These are phyloP conservation scores for Paracoccidioides lutzii DNA, from an alignment of 2,329 filamentous ascomycete species.

Conservation along the genomic window DNA sequence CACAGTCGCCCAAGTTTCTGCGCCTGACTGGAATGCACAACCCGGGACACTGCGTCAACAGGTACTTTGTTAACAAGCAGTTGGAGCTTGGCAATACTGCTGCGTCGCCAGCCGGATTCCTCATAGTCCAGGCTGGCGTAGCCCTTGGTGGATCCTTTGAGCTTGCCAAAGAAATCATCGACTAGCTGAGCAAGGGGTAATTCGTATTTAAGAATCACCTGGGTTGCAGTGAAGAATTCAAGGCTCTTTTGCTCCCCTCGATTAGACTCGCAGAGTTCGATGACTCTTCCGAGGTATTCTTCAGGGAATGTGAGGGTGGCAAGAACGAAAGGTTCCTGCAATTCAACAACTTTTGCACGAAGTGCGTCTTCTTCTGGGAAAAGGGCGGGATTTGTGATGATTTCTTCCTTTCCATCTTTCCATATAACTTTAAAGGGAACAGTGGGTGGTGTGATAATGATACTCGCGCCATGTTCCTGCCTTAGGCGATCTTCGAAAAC, in stretches of 20 bases:
- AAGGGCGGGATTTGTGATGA: slow-evolving; percentile 74
- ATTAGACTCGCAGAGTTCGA: slow-evolving; percentile 84
- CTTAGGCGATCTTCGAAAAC: slow-evolving; percentile 92
- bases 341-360: slow-evolving; percentile 44
- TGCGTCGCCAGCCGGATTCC: slow-evolving; percentile 74
- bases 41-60: slow-evolving; percentile 85
- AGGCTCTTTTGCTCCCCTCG: slow-evolving; percentile 77
- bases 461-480: slow-evolving; percentile 85
- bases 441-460: slow-evolving; percentile 93
- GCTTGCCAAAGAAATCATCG: slow-evolving; percentile 92
- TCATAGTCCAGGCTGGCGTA: slow-evolving; percentile 96
- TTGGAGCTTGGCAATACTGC: slow-evolving; percentile 76
- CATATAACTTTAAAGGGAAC: slow-evolving; percentile 82
- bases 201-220: slow-evolving; percentile 90
- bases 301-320: slow-evolving; percentile 85
- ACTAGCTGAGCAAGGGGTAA: slow-evolving; percentile 81
- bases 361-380: slow-evolving; percentile 63
- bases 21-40: slow-evolving; percentile 71
- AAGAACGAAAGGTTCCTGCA: slow-evolving; percentile 63
- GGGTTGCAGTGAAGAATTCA: slow-evolving; percentile 79
- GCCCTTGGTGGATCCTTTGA: slow-evolving; percentile 86
- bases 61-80: slow-evolving; percentile 85
- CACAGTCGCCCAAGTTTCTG: slow-evolving; percentile 71
- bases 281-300: slow-evolving; percentile 85
- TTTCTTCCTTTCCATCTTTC: slow-evolving; percentile 59